Evolutionary conservation across 805 yeast species (phyloP).

Genomic region (Zygotorulaspora florentina): DNA sequence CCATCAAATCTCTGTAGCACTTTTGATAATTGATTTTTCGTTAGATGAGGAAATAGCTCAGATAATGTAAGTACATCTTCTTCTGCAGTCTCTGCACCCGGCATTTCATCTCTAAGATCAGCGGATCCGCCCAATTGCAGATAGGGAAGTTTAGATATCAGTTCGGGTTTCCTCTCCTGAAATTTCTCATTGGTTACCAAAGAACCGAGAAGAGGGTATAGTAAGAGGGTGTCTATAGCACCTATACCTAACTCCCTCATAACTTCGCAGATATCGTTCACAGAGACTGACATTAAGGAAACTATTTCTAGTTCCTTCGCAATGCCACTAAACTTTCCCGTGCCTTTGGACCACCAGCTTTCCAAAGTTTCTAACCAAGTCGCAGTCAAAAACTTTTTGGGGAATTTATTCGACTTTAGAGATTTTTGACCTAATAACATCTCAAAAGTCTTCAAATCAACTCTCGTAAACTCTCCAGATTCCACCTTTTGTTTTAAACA

Average conservation of each 20-base stretch:
- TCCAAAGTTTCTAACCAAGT: conserved; percentile 62
- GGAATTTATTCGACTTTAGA: conserved; percentile 37
- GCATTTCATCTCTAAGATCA: conserved; percentile 1
- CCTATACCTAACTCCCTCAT: conserved; percentile 43
- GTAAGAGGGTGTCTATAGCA: conserved; percentile 39
- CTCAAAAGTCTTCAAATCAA: conserved; percentile 46
- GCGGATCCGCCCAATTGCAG: conserved; percentile 27
- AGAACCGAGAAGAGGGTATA: conserved; percentile 54
- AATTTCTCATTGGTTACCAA: conserved; percentile 48
- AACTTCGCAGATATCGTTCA: conserved; percentile 39
- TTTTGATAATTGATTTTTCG: conserved; percentile 43
- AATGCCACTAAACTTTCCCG: conserved; percentile 44
- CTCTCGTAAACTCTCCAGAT: conserved; percentile 42
- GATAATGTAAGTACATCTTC: conserved; percentile 39
- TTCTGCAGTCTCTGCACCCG: conserved; percentile 17
- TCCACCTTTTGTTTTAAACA: conserved; percentile 46
- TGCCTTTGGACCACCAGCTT: conserved; percentile 52
- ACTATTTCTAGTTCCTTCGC: conserved; percentile 50
- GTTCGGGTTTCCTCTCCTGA: conserved; percentile 45
- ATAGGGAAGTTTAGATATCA: conserved; percentile 49
- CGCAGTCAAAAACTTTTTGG: conserved; percentile 49
- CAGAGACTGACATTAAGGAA: conserved; percentile 47
- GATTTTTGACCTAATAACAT: conserved; percentile 36
- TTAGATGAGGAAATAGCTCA: conserved; percentile 68
- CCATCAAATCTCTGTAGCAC: conserved; percentile 46